phyloP scores from a whole-genome alignment of 768 basidiomycete genomes.

The Chalciporus piperatus region DNA sequence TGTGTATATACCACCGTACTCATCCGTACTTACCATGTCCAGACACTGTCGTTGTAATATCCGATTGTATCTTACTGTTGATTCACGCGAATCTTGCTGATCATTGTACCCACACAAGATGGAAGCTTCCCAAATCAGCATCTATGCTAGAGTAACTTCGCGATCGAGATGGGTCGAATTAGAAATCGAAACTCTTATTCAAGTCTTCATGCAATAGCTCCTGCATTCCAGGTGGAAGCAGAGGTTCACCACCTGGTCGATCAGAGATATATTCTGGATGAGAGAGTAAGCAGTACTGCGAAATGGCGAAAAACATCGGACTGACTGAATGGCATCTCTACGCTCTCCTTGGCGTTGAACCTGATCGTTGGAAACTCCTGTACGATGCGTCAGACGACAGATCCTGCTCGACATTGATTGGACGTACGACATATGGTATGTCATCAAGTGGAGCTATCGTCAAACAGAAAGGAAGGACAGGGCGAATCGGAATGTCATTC shows the following conservation, averaged over 20 bases:
- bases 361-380: constrained; percentile 88
- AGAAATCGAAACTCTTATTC: constrained; percentile 73
- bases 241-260: constrained; percentile 53
- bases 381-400: background rate
- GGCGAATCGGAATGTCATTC: background rate
- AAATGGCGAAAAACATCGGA: constrained; percentile 10
- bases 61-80: constrained; percentile 18
- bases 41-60: constrained; percentile 18
- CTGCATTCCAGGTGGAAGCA: constrained; percentile 88
- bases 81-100: background rate
- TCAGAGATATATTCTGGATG: constrained; percentile 47
- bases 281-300: background rate
- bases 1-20: constrained; percentile 14
- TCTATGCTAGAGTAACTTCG: too few species aligned
- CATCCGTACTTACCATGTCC: constrained; percentile 5
- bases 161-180: background rate
- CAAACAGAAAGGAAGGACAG: background rate
- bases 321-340: constrained; percentile 98
- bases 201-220: constrained; percentile 82
- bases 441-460: constrained; percentile 55
- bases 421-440: constrained; percentile 69
- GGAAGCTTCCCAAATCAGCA: too few species aligned
- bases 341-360: constrained; percentile 85
- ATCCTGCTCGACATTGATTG: background rate
- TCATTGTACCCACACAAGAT: background rate